Evolutionary conservation across 768 basidiomycete genomes (phyloP).

Genomic region (Chalciporus pseudorubinellus): DNA sequence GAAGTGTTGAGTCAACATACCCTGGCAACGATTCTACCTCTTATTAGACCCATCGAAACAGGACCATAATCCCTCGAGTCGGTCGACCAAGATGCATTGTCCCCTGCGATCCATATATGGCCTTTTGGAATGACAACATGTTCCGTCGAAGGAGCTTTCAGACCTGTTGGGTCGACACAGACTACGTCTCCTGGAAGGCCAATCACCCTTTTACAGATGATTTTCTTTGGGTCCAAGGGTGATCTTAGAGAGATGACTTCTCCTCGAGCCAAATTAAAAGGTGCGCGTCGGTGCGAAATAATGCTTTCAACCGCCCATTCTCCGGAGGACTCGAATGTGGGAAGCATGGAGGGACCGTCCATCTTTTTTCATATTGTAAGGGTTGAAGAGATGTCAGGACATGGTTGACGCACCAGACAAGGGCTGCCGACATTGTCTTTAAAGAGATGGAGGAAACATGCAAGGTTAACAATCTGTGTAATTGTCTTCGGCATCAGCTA

Average conservation of each 20-base stretch:
- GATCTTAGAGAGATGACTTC: slow-evolving; percentile 74
- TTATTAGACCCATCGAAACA: slow-evolving; percentile 76
- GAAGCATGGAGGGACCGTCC: slow-evolving; percentile 77
- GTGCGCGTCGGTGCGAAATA: slow-evolving; percentile 50
- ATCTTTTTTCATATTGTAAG: slow-evolving; percentile 41
- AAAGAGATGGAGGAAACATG: slow-evolving; percentile 61
- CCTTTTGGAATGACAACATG: slow-evolving; percentile 81
- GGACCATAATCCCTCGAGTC: slow-evolving; percentile 96
- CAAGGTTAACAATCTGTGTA: slow-evolving; percentile 53
- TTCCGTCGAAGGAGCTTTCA: slow-evolving; percentile 58
- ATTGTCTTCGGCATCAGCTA: slow-evolving; percentile 1
- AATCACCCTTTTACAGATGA: slow-evolving; percentile 86
- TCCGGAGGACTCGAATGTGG: slow-evolving; percentile 58
- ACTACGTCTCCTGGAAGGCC: slow-evolving; percentile 88
- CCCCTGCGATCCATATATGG: slow-evolving; percentile 88
- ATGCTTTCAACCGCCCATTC: slow-evolving; percentile 66
- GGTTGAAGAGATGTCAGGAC: not conserved
- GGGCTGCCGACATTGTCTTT: slow-evolving; percentile 57
- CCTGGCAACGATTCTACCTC: slow-evolving; percentile 62
- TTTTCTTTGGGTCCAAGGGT: slow-evolving; percentile 60
- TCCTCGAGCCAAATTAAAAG: slow-evolving; percentile 58
- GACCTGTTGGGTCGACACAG: slow-evolving; percentile 83
- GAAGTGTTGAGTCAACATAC: slow-evolving; percentile 37
- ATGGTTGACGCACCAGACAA: slow-evolving; percentile 42
- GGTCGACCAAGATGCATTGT: slow-evolving; percentile 78